Evolutionary conservation across 1,284 basidiomycete species (phyloP).

Genomic region (Naganishia sp.): DNA sequence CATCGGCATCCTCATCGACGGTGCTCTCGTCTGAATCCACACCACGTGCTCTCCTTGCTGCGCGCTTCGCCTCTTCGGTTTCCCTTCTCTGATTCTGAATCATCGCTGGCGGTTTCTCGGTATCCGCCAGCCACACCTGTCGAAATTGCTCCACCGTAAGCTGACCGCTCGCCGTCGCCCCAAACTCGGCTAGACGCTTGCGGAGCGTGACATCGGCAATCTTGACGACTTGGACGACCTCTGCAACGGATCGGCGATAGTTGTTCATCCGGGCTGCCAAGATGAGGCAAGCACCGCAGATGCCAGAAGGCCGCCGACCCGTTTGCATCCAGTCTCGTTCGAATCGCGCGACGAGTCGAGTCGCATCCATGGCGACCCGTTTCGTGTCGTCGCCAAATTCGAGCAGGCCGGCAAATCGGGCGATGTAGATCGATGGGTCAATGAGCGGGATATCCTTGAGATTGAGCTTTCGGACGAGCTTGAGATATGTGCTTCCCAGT

Average conservation of each 20-base stretch:
- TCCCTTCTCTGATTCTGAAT: conserved; percentile 60
- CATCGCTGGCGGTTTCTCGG: conserved; percentile 86
- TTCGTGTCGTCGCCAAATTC: conserved; percentile 95
- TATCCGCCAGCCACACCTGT: conserved; percentile 86
- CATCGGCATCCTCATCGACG: conserved; percentile 47
- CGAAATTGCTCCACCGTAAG: conserved; percentile 90
- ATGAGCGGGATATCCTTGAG: conserved; percentile 80
- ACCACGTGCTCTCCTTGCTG: conserved; percentile 29
- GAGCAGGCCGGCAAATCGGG: conserved; percentile 91
- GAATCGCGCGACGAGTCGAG: conserved; percentile 90
- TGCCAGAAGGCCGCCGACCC: conserved; percentile 91
- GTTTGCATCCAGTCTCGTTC: conserved; percentile 97
- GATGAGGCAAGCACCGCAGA: conserved; percentile 92
- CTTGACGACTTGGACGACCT: conserved; percentile 97
- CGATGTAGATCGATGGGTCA: conserved; percentile 96
- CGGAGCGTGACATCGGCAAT: conserved; percentile 92
- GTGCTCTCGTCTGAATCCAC: conserved; percentile 35
- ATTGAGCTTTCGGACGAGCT: conserved; percentile 85
- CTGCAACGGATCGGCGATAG: conserved; percentile 86
- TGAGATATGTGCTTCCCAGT: conserved; percentile 92
- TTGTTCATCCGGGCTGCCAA: conserved; percentile 98
- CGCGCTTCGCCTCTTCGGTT: conserved; percentile 48
- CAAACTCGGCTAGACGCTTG: conserved; percentile 95
- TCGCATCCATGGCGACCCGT: conserved; percentile 88
- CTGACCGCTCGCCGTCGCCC: conserved; percentile 78